Percentiles rank a stretch among this genome's conserved stretches.
phyloP scores from a whole-genome alignment of 306 rosid genomes.

The Dicorynia guianensis region DNA sequence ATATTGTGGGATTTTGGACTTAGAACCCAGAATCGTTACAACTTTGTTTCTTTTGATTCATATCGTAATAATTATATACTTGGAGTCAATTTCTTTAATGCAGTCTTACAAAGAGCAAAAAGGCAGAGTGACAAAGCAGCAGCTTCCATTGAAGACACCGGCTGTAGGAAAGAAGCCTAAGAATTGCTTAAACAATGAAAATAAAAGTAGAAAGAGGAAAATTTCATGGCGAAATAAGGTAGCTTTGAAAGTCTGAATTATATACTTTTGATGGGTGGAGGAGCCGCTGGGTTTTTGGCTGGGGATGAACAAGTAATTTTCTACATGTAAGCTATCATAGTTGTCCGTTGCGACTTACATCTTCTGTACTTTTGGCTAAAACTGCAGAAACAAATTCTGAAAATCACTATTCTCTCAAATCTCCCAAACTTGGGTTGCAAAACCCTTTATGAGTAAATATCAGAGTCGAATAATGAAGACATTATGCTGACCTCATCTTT shows the following conservation, averaged over 20 bases:
- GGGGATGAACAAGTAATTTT: slow-evolving; percentile 23
- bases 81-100: slow-evolving; percentile 23
- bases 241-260: slow-evolving; percentile 43
- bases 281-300: background rate
- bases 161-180: slow-evolving; percentile 46
- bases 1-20: background rate
- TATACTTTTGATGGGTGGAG: background rate
- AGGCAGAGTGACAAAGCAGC: slow-evolving; percentile 14
- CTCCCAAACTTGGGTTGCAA: slow-evolving; percentile 1
- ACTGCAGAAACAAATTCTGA: background rate
- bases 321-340: background rate
- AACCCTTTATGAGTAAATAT: background rate
- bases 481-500: background rate
- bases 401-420: background rate
- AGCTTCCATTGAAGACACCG: slow-evolving; percentile 29
- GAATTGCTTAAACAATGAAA: slow-evolving; percentile 28
- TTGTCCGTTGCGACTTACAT: background rate
- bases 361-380: slow-evolving; percentile 1
- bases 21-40: slow-evolving; percentile 2
- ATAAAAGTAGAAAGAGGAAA: slow-evolving; percentile 50
- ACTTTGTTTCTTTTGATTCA: background rate
- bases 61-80: background rate
- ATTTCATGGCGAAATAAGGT: slow-evolving; percentile 49
- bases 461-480: background rate
- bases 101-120: slow-evolving; percentile 30